Evolutionary conservation across 2,329 filamentous ascomycete species (phyloP).

Genomic region (Coniochaeta sp.): DNA sequence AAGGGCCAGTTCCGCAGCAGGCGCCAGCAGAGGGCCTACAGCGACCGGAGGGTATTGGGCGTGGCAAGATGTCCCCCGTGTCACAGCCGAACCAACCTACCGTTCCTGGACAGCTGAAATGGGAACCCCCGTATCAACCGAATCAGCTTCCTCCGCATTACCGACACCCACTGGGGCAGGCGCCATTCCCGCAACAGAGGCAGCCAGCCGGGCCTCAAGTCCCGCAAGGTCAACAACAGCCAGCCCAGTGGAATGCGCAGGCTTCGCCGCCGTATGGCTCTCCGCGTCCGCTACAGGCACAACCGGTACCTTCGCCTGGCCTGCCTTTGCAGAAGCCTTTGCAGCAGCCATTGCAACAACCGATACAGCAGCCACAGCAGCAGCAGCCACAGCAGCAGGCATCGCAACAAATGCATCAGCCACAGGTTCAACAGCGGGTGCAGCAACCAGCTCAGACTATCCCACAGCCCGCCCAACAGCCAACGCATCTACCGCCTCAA

Average conservation of each 20-base stretch:
- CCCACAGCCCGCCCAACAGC: background rate
- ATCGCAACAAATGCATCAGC: background rate
- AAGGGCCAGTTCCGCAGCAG: conserved; percentile 18
- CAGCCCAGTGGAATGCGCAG: conserved; percentile 4
- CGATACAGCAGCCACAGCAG: background rate
- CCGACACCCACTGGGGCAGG: conserved; percentile 3
- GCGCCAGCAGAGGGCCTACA: conserved; percentile 21
- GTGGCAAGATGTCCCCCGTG: conserved; percentile 20
- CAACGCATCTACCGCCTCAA: conserved; percentile 9
- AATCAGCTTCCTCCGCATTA: conserved; percentile 9
- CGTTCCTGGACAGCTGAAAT: conserved; percentile 25
- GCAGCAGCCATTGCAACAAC: background rate
- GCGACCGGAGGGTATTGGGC: conserved; percentile 22
- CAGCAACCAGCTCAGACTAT: background rate
- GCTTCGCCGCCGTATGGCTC: conserved; percentile 4
- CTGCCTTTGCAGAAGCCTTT: background rate
- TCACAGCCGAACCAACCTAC: conserved; percentile 14
- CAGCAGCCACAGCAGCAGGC: conserved; percentile 8
- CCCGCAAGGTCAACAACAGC: background rate
- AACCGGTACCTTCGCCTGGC: background rate
- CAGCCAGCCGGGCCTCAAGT: background rate
- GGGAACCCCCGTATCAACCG: conserved; percentile 33
- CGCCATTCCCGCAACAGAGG: background rate
- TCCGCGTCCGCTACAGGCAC: conserved; percentile 10
- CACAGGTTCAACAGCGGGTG: background rate